Evolutionary conservation across 176 grass and related monocot species (phyloP).

Genomic region (Eleusine indica): DNA sequence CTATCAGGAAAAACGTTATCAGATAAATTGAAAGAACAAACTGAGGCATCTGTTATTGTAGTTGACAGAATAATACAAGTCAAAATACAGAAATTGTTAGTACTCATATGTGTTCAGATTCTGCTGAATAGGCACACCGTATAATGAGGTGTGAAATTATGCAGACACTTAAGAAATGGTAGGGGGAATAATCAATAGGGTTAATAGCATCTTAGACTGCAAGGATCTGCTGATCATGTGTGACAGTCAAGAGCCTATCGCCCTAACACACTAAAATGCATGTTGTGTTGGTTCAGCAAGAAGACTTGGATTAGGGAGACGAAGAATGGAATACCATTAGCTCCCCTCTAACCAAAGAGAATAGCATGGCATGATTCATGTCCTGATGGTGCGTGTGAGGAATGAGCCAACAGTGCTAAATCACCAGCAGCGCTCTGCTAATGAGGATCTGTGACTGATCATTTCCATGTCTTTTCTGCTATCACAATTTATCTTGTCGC

Average conservation of each 20-base stretch:
- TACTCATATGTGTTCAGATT: no score
- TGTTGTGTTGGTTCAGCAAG: no score
- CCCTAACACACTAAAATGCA: no score
- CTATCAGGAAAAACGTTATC: conserved; percentile 22
- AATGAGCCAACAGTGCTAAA: neutral
- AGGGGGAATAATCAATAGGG: neutral
- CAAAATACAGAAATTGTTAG: neutral
- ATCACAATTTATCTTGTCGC: neutral
- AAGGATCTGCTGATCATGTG: neutral
- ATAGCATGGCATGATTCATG: neutral
- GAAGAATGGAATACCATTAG: neutral
- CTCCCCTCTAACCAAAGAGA: neutral
- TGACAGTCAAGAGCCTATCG: no score
- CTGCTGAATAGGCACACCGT: neutral
- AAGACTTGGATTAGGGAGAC: no score
- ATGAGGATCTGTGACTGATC: neutral
- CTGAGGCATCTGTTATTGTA: neutral
- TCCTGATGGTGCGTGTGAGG: neutral
- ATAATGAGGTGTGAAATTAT: neutral
- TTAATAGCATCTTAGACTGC: neutral
- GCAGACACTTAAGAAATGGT: neutral
- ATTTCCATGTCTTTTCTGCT: neutral
- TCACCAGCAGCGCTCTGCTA: neutral
- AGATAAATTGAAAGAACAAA: neutral
- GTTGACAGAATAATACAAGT: neutral